phyloP scores from a whole-genome alignment of 352 stramenopile genomes.

The Phytopythium litorale region DNA sequence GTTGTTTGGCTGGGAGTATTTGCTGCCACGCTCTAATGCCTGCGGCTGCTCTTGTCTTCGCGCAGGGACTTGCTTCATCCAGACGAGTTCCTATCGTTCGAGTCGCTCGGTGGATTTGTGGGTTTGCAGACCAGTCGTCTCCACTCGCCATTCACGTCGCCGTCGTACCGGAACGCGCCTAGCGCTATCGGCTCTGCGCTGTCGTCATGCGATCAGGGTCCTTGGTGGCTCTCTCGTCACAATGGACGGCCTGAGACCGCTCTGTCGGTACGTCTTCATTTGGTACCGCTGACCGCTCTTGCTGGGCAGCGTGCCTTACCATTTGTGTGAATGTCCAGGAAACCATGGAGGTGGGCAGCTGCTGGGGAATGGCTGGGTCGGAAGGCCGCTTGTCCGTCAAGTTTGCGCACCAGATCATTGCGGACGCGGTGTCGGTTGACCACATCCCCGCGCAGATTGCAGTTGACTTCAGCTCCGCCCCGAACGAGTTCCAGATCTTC shows the following conservation, averaged over 20 bases:
- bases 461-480: conserved; percentile 66
- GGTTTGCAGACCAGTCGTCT: conserved; percentile 14
- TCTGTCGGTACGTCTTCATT: conserved; percentile 45
- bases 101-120: conserved; percentile 26
- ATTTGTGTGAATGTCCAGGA: conserved; percentile 27
- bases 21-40: background rate
- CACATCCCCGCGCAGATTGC: conserved; percentile 73
- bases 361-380: conserved; percentile 60
- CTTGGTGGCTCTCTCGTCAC: conserved; percentile 75
- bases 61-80: conserved; percentile 53
- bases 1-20: background rate
- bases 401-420: conserved; percentile 61
- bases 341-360: conserved; percentile 84
- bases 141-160: conserved; percentile 52
- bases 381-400: conserved; percentile 71
- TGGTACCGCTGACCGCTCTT: background rate
- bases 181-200: conserved; percentile 32
- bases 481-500: conserved; percentile 57
- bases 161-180: conserved; percentile 37
- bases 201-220: conserved; percentile 44
- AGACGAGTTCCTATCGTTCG: conserved; percentile 24
- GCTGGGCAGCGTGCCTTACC: background rate
- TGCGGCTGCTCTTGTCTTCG: conserved; percentile 2
- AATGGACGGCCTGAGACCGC: conserved; percentile 74
- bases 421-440: conserved; percentile 69